Base-by-base conservation (phyloP, 2,329 filamentous ascomycete species). In the Claviceps lovelessii region DNA sequence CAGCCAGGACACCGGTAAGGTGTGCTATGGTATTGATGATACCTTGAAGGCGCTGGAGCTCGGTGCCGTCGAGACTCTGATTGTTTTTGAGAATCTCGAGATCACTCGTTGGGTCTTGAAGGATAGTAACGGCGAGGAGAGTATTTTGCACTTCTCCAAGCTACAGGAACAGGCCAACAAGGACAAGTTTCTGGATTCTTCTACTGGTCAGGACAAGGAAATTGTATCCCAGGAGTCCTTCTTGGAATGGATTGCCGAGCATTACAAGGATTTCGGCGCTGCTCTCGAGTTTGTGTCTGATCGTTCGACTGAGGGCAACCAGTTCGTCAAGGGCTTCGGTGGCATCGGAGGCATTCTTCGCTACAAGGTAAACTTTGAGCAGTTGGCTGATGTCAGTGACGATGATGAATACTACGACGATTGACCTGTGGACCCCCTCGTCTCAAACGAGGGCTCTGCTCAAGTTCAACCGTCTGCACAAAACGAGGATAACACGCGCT, bases 281-380 rank as follows among this genome's bases (percentile, higher is more conserved):
- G 86, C 84, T 37, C 82, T 98, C 47, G 93, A 98, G 72, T 98
- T 98, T 64, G 93, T 98, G 60, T 96, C 93, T 51, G 94, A 98
- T 70, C 86, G 90, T 61, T 97, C 91, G 58, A 95, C 88, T 58
- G 93, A 98, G 75, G 93, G 93, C 69, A 98, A 98, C 75, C 93
- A 98, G 77, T 98, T 98, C 74, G 93, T 98, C 67, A 97, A 96
- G 78, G 93, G 93, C 60, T 98, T 98, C 68, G 93, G 93, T 84
- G 93, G 93, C 68, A 95, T 98, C 64, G 93, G 93, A 62, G 91
- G 91, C 61, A 85, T 98, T 67, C 83, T 98, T 69, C 90, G 93
- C 64, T 98, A 98, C 84, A 96, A 96, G 79, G 89, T 98, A 79
- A 98, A 98, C 79, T 98, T 98, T 76, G 94, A 98, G 76, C 94